Conservation (phyloP, 2,329 filamentous ascomycete genomes). For the Ramularia endophylla region DNA sequence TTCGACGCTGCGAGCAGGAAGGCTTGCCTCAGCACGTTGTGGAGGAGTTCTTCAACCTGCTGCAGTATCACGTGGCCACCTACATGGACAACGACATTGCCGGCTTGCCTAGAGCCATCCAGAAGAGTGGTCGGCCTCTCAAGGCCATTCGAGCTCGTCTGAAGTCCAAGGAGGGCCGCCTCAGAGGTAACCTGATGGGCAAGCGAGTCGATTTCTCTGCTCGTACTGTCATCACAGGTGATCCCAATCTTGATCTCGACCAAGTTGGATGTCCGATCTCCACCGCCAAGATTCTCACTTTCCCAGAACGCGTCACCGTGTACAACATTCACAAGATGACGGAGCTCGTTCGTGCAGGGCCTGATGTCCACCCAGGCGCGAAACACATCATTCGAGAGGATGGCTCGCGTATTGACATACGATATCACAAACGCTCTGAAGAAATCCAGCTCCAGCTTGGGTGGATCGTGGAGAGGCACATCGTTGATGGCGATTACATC, state of each 20-base stretch:
- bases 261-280: constrained; percentile 95
- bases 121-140: constrained; percentile 93
- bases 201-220: constrained; percentile 99
- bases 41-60: constrained; percentile 79
- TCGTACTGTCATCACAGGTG: constrained; percentile 98
- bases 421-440: constrained; percentile 82
- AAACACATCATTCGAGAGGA: constrained; percentile 94
- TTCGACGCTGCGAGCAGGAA: constrained; percentile 83
- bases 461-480: constrained; percentile 97
- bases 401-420: constrained; percentile 88
- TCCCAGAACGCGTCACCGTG: constrained; percentile 93
- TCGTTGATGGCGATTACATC: constrained; percentile 94
- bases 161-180: constrained; percentile 98
- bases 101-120: constrained; percentile 85
- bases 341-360: constrained; percentile 83
- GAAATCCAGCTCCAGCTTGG: constrained; percentile 88
- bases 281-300: constrained; percentile 88
- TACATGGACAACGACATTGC: constrained; percentile 99
- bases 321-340: constrained; percentile 96
- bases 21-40: constrained; percentile 89
- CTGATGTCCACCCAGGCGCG: constrained; percentile 90
- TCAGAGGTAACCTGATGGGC: constrained; percentile 98
- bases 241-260: constrained; percentile 91
- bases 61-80: constrained; percentile 97
- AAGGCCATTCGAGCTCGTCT: constrained; percentile 95